Conservation (phyloP, 441 rosid genomes). For the Iberis amara region DNA sequence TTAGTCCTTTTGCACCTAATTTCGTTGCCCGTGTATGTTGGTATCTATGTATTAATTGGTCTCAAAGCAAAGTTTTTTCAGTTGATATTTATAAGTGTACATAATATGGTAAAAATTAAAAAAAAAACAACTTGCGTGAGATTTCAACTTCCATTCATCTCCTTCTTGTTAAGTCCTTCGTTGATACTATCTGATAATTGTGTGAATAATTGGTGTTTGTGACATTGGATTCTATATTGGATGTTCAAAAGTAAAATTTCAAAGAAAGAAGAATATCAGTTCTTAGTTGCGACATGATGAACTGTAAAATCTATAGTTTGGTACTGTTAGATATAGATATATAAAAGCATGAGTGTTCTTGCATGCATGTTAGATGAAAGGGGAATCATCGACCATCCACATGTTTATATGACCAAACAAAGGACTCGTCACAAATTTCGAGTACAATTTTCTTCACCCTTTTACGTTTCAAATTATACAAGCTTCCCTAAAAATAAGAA, state of each 20-base stretch:
- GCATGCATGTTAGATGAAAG: slow-evolving; percentile 25
- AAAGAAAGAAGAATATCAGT: not conserved
- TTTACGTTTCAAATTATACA: slow-evolving; percentile 7
- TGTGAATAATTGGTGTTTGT: slow-evolving; percentile 21
- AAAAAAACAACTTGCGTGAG: slow-evolving; percentile 12
- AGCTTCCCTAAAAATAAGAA: slow-evolving; percentile 15
- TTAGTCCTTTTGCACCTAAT: not conserved
- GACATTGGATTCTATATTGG: slow-evolving; percentile 21
- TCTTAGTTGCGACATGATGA: slow-evolving; percentile 5
- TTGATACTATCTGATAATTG: slow-evolving; percentile 4
- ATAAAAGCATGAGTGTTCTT: slow-evolving; percentile 5
- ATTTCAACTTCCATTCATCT: not conserved
- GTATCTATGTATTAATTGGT: slow-evolving; percentile 16
- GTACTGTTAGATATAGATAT: not conserved
- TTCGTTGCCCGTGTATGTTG: not conserved
- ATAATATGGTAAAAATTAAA: slow-evolving; percentile 6
- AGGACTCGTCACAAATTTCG: slow-evolving; percentile 15
- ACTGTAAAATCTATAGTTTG: slow-evolving; percentile 20
- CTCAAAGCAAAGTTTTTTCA: slow-evolving; percentile 3
- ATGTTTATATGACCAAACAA: slow-evolving; percentile 28
- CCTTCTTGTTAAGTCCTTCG: slow-evolving; percentile 6
- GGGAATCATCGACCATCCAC: slow-evolving; percentile 23
- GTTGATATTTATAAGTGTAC: slow-evolving; percentile 12
- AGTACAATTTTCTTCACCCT: not conserved
- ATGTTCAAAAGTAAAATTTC: not conserved